Evolutionary conservation across 2,329 filamentous ascomycete species (phyloP), one percentile per base, ranked within the genome.

Genomic region (Scedosporium dehoogii): DNA sequence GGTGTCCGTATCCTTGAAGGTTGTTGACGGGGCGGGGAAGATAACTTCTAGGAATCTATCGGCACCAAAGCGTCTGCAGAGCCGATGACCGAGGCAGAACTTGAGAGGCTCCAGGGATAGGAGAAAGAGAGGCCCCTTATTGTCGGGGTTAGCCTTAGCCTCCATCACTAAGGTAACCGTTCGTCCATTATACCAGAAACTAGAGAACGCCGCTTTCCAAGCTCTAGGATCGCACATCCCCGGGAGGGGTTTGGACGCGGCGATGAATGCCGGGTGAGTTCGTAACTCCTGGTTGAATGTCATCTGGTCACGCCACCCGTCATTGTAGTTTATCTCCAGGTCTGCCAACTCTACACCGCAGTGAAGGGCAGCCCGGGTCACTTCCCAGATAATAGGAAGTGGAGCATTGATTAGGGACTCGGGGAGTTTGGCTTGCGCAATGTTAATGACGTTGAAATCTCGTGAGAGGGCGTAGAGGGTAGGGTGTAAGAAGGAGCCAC

Each of bases 41-140:
- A 77, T 69, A 0, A 87, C 63, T 61, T 86, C 82, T 1, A 87
- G 64, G 56, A 86, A 86, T 0, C 85, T 76, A 65, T 87, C 84
- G 0, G 78, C 71, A 0, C 85, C 84, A 65, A 85, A 85, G 4
- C 78, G 79, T 12, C 85, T 78, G 21, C 73, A 73, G 0, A 87
- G 69, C 1, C 85, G 79, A 68, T 84, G 77, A 0, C 79, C 73
- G 2, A 75, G 68, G 27, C 84, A 80, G 1, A 85, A 68, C 9
- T 71, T 74, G 1, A 85, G 67, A 0, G 81, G 78, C 1, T 77
- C 73, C 9, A 87, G 73, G 4, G 73, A 74, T 4, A 86, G 67
- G 0, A 67, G 64, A 63, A 84, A 82, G 0, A 80, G 60, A 0
- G 79, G 75, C 0, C 76, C 78, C 0, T 65, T 69, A 3, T 69